A percentile compares a stretch with the other conserved stretches of the same genome.
Conservation (phyloP, 306 rosid genomes). For the Casuarina glauca region DNA sequence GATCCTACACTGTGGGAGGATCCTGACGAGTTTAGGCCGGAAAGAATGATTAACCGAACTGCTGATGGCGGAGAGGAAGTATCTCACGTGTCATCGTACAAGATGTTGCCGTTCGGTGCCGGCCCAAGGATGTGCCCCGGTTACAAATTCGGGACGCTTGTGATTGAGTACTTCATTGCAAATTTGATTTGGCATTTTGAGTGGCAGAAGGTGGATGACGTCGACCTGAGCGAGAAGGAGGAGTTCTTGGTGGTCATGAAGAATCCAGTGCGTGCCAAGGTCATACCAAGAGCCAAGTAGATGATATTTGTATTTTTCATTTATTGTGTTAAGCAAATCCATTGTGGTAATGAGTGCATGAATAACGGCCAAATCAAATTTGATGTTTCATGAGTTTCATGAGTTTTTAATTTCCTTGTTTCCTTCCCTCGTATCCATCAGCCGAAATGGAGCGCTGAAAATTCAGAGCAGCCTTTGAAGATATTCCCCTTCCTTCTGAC, state of each 20-base stretch:
- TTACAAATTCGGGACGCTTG: slow-evolving; percentile 27
- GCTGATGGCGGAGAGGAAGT: slow-evolving; percentile 1
- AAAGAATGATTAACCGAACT: slow-evolving; percentile 32
- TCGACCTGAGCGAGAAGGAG: slow-evolving; percentile 38
- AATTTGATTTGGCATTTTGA: slow-evolving; percentile 45
- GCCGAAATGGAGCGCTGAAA: too few species aligned
- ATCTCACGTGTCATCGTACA: slow-evolving; percentile 37
- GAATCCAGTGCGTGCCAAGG: slow-evolving; percentile 29
- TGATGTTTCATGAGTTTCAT: too few species aligned
- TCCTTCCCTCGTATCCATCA: too few species aligned
- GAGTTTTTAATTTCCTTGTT: too few species aligned
- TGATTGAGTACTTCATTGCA: slow-evolving; percentile 46
- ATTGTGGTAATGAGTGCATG: too few species aligned
- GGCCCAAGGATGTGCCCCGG: slow-evolving; percentile 54
- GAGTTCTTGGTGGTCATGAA: slow-evolving; percentile 43
- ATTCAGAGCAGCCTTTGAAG: too few species aligned
- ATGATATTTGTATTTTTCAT: too few species aligned
- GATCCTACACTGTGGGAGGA: slow-evolving; percentile 9
- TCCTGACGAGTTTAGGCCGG: slow-evolving; percentile 41
- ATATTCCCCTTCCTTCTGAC: too few species aligned
- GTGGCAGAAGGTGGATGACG: slow-evolving; percentile 30
- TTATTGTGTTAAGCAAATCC: too few species aligned
- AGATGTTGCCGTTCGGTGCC: slow-evolving; percentile 54
- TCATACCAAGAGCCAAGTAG: slow-evolving; percentile 17
- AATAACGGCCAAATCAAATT: too few species aligned